Evolutionary conservation across 2,329 filamentous ascomycete genomes (phyloP).

Genomic region (Didymella pinodella): DNA sequence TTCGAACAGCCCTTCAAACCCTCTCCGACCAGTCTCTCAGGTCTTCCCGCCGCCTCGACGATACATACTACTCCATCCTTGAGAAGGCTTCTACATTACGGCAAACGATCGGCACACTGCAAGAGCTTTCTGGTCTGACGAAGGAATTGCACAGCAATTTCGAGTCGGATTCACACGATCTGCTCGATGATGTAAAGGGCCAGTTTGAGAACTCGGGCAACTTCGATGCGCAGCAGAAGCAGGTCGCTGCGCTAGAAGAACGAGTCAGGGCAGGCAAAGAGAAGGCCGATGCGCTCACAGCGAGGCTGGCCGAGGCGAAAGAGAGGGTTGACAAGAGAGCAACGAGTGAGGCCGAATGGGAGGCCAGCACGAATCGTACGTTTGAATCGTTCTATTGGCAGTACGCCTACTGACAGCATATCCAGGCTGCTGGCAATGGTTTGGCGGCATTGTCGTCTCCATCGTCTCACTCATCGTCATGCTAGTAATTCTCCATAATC

Average conservation of each 20-base stretch:
- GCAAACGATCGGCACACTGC: constrained; percentile 69
- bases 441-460: constrained; percentile 67
- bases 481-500: constrained; percentile 51
- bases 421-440: constrained; percentile 63
- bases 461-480: constrained; percentile 57
- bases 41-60: constrained; percentile 72
- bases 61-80: constrained; percentile 76
- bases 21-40: constrained; percentile 68
- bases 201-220: constrained; percentile 68
- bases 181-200: constrained; percentile 66
- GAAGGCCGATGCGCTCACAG: constrained; percentile 66
- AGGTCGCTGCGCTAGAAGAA: constrained; percentile 67
- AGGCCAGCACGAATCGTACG: constrained; percentile 65
- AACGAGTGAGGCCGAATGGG: constrained; percentile 70
- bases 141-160: constrained; percentile 67
- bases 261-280: constrained; percentile 68
- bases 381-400: not conserved
- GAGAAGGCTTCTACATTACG: constrained; percentile 72
- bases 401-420: constrained; percentile 23
- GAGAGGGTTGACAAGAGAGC: constrained; percentile 73
- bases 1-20: constrained; percentile 51
- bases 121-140: constrained; percentile 70
- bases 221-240: constrained; percentile 70
- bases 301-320: constrained; percentile 70
- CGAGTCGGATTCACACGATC: constrained; percentile 63